These are phyloP conservation scores for Cladophialophora bantiana DNA, from an alignment of 2,329 filamentous ascomycete genomes.

Conservation along the genomic window DNA sequence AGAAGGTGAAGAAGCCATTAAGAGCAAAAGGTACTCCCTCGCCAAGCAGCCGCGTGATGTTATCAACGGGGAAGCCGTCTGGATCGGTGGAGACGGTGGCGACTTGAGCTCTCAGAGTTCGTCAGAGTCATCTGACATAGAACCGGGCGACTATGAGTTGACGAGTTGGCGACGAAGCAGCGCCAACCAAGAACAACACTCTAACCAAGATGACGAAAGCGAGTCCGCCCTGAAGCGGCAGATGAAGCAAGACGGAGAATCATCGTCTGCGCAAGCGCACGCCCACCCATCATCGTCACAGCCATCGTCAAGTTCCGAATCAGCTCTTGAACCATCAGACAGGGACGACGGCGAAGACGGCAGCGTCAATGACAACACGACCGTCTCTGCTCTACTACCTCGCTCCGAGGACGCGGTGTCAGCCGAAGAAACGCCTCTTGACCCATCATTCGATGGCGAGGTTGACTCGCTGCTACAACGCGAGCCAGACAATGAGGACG, in stretches of 20 bases:
- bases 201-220: neutral
- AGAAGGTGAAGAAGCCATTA: neutral
- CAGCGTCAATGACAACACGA: neutral
- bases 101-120: neutral
- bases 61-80: neutral
- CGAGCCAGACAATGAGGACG: constrained; percentile 13
- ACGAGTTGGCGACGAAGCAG: neutral
- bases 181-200: neutral
- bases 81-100: neutral
- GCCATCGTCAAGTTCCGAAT: neutral
- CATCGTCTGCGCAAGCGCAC: neutral
- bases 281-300: neutral
- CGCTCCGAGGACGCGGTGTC: neutral
- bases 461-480: neutral
- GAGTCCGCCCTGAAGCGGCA: constrained; percentile 1
- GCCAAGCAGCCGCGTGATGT: neutral
- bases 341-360: neutral
- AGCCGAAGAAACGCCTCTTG: neutral
- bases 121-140: neutral
- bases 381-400: neutral
- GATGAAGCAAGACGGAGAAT: neutral
- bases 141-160: neutral
- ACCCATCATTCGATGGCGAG: neutral
- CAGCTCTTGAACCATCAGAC: neutral
- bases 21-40: neutral